Conservation (phyloP, 139 green algal species). For the Zygnema cylindricum region DNA sequence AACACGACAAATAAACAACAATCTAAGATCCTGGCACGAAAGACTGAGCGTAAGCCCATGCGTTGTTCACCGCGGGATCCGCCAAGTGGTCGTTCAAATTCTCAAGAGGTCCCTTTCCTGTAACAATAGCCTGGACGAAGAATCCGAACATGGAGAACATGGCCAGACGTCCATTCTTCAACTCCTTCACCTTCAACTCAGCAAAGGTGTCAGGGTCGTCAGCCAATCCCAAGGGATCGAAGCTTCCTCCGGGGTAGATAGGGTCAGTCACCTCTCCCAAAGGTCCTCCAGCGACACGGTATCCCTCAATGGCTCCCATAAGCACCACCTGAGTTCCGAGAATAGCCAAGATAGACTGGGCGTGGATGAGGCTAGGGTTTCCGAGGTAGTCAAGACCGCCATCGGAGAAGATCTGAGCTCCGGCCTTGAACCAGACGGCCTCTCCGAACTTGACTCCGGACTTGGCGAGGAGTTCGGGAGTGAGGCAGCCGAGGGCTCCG, state of each 20-base stretch:
- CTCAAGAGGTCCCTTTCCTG: slow-evolving; percentile 68
- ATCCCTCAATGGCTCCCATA: slow-evolving; percentile 70
- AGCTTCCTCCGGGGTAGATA: slow-evolving; percentile 76
- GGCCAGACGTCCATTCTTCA: slow-evolving; percentile 70
- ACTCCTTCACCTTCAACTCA: slow-evolving; percentile 66
- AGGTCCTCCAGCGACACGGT: slow-evolving; percentile 67
- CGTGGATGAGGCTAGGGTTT: slow-evolving; percentile 92
- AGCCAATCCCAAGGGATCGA: slow-evolving; percentile 92
- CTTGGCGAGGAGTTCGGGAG: slow-evolving; percentile 52
- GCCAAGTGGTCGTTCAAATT: slow-evolving; percentile 91
- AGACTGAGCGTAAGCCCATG: slow-evolving; percentile 81
- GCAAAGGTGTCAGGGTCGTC: slow-evolving; percentile 91
- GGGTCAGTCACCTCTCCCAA: slow-evolving; percentile 70
- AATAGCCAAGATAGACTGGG: slow-evolving; percentile 91
- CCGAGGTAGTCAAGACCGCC: slow-evolving; percentile 74
- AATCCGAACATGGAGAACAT: slow-evolving; percentile 73
- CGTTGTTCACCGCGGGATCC: slow-evolving; percentile 87
- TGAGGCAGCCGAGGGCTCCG: slow-evolving; percentile 65
- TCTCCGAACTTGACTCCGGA: slow-evolving; percentile 45
- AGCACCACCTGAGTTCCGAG: slow-evolving; percentile 79
- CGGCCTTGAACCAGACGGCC: slow-evolving; percentile 86
- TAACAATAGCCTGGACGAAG: slow-evolving; percentile 80
- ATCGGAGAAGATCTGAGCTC: slow-evolving; percentile 80
- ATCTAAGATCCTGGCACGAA: slow-evolving; percentile 49
- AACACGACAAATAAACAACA: too few species aligned